These are phyloP conservation scores for Saccharomycopsis javanensis DNA, from an alignment of 805 yeast species.

Conservation along the genomic window DNA sequence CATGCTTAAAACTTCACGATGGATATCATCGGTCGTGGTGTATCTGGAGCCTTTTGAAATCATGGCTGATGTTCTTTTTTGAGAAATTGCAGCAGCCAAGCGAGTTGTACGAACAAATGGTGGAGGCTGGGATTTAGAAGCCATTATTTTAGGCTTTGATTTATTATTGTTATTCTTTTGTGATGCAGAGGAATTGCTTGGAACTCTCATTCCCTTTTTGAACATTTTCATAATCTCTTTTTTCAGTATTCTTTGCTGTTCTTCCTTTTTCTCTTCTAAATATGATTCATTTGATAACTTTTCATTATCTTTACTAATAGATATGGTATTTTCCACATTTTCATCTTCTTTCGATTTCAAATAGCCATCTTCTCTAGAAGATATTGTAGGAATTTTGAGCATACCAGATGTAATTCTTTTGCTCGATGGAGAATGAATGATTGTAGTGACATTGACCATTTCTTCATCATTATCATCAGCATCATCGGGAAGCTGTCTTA, in stretches of 20 bases:
- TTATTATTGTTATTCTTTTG: background rate
- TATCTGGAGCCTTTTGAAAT: background rate
- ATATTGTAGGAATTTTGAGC: conserved; percentile 29
- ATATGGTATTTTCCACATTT: background rate
- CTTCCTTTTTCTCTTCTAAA: conserved; percentile 1
- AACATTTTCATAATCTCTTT: conserved; percentile 16
- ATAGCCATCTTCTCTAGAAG: background rate
- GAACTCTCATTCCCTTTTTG: conserved; percentile 14
- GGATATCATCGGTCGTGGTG: background rate
- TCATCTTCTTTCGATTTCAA: background rate
- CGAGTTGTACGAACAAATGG: background rate
- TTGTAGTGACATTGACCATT: background rate
- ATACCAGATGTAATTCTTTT: conserved; percentile 36
- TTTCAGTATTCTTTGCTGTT: conserved; percentile 6
- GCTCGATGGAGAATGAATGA: conserved; percentile 21
- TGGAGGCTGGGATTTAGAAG: background rate
- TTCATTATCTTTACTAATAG: too few species aligned
- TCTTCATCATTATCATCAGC: background rate
- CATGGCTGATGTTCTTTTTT: background rate
- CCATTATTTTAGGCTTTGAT: background rate
- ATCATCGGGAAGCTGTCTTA: background rate
- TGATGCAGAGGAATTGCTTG: conserved; percentile 4
- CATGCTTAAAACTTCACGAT: background rate
- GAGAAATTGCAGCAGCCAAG: background rate
- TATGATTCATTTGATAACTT: background rate